Evolutionary conservation across 108 stramenopile species (phyloP), one percentile per base, ranked within the genome.

Genomic region (Hondaea fermentalgiana): DNA sequence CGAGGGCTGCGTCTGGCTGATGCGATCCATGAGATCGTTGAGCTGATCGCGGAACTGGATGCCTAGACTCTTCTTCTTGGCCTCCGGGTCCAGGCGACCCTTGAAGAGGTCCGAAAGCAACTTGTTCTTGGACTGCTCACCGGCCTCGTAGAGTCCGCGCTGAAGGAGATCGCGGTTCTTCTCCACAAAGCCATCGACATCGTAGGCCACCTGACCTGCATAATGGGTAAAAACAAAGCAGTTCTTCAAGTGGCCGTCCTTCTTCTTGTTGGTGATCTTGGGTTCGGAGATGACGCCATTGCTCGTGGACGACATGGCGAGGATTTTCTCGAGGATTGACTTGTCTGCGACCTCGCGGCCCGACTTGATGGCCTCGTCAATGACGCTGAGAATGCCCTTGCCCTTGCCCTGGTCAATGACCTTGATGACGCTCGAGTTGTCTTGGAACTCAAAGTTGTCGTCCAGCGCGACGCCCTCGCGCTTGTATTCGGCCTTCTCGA

Each of bases 141-240:
- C 58, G n/a, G 88, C n/a, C 57, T 47, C 59, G 1, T 59, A 25
- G 21, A 92, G 71, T 5, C 60, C 88, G 57, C 60, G 88, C 35
- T 42, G 88, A 17, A 97, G 91, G 72, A 95, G 94, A 89, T 98
- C 97, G 72, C 94, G 95, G 93, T 98, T 98, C 90, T 97, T 98
- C 88, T 96, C 96, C 88, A 97, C 88, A 89, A 97, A 98, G 57
- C 92, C 92, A 5, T 72, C 60, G 5, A 95, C 92, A 55, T 93
- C 90, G 87, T 98, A 98, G 42, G 93, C 95, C 0, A 98, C 97
- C 14, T 90, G 57, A 35, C 97, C 96, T 35, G 96, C 96, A 87
- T 97, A 98, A 88, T 98, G 97, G 28, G 94, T 91, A 88, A 93
- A 93, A 23, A 89, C 23, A 4, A 53, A 43, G 87, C 90, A 55